Base-by-base conservation (phyloP, 441 rosid species). In the Sinapis alba region DNA sequence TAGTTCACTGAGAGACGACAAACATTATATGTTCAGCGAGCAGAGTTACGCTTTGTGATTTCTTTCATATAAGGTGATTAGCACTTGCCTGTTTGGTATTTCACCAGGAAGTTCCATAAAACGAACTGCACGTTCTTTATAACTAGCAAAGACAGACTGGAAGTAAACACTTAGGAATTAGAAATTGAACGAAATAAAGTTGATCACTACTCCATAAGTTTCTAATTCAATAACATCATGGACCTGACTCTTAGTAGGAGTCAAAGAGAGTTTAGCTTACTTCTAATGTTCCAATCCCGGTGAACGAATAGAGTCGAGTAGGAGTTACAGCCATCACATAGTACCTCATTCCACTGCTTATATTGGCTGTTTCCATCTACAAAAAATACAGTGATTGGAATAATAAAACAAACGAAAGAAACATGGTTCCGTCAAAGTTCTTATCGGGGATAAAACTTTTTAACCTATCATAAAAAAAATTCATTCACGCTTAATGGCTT, bases 271-370 rank as follows among this genome's bases (percentile, higher is more conserved):
- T 60, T 69, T 51, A 73, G 84, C 88, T 86, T 86, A 93, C 99
- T 45, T 96, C 99, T 36, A 94, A 78, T 19, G 89, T 85, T 83
- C 99, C 96, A 82, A 92, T 86, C 73, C 99, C 99, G 36, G 98
- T 96, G 76, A 87, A 96, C 23, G 99, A 93, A 85, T 96, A 96
- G 74, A 94, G 94, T 27, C 98, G 86, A 32, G 99, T 96, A 53
- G 98, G 99, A 81, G 98, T 94, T 67, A 96, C 98, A 79, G 96
- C 99, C 99, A 96, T 96, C 92, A 96, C 88, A 80, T 94, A 94
- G 83, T 87, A 94, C 82, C 98, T 89, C 69, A 92, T 90, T 74
- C 95, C 97, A 60, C 77, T 81, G 83, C 80, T 82, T 70, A 88
- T 67, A 75, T 45, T 89, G 70, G 98, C 92, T 30, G 96, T 90